These are phyloP conservation scores for Colletotrichum siamense DNA, from an alignment of 2,329 filamentous ascomycete species.

Conservation along the genomic window DNA sequence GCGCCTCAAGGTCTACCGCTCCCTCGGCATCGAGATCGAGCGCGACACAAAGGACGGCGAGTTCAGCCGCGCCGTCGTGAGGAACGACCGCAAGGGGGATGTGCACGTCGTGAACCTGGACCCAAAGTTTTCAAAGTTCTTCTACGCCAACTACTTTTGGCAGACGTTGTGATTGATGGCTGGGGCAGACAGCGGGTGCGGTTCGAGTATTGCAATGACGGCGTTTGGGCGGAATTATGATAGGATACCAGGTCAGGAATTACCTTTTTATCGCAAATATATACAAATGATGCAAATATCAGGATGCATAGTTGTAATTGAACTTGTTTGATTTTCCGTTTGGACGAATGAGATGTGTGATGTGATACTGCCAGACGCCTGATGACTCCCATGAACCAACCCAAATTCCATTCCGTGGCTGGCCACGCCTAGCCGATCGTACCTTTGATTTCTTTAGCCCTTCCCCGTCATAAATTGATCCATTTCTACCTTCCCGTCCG, in stretches of 20 bases:
- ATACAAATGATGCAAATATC: not conserved
- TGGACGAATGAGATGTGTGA: conserved; percentile 15
- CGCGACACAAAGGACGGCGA: conserved; percentile 75
- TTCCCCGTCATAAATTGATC: not conserved
- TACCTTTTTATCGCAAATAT: not conserved
- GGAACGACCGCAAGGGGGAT: conserved; percentile 86
- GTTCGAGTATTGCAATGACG: not conserved
- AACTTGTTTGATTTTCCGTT: not conserved
- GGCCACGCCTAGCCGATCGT: not conserved
- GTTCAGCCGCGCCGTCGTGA: conserved; percentile 84
- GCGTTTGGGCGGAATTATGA: conserved; percentile 2
- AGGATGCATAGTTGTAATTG: not conserved
- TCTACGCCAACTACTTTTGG: conserved; percentile 98
- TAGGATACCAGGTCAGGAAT: not conserved
- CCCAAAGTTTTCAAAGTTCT: conserved; percentile 87
- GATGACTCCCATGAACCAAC: not conserved
- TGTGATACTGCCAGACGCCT: conserved; percentile 7
- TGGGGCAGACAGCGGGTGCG: not conserved
- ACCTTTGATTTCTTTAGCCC: not conserved
- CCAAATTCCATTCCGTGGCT: not conserved
- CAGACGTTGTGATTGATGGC: conserved; percentile 70
- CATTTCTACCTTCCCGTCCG: not conserved
- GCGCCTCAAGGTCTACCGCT: conserved; percentile 89
- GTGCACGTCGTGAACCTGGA: conserved; percentile 96
- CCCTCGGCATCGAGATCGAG: conserved; percentile 89